Percentiles rank a stretch among this genome's conserved stretches.
These are phyloP conservation scores for Drechslerella coelobrocha DNA, from an alignment of 2,329 filamentous ascomycete species.

Conservation along the genomic window DNA sequence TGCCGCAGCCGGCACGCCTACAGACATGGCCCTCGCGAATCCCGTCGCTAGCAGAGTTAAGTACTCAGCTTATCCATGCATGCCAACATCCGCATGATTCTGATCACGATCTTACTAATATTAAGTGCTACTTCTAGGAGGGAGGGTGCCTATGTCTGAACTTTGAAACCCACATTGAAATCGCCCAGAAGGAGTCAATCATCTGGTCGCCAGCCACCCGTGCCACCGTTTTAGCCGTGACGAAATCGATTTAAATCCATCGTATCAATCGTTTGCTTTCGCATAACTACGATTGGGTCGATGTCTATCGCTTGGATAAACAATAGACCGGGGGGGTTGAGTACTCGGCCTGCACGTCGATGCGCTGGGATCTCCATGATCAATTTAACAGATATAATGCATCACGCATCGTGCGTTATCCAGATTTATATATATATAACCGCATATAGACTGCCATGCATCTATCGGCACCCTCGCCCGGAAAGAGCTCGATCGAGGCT, in stretches of 20 bases:
- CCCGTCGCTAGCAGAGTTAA: no score
- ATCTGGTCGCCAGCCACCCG: not conserved
- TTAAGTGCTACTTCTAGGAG: not conserved
- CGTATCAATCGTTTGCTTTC: not conserved
- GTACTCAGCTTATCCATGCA: no score
- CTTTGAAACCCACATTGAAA: conserved; percentile 9
- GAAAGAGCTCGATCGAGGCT: not conserved
- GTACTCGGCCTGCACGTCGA: not conserved
- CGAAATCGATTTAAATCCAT: not conserved
- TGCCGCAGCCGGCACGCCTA: no score
- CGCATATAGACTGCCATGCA: not conserved
- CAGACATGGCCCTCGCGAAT: no score
- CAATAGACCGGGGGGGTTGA: not conserved
- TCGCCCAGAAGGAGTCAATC: not conserved
- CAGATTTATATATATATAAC: not conserved
- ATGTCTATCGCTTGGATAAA: not conserved
- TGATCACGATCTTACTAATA: not conserved
- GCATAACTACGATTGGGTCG: not conserved
- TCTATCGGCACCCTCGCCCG: not conserved
- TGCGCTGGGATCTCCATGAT: not conserved
- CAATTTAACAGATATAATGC: no score
- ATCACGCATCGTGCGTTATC: not conserved
- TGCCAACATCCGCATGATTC: no score
- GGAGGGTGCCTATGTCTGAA: not conserved
- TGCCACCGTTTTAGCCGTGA: conserved; percentile 6